Percentiles rank a stretch among this genome's conserved stretches.
phyloP scores from a whole-genome alignment of 441 rosid genomes.

The Flueggea neowawraea region DNA sequence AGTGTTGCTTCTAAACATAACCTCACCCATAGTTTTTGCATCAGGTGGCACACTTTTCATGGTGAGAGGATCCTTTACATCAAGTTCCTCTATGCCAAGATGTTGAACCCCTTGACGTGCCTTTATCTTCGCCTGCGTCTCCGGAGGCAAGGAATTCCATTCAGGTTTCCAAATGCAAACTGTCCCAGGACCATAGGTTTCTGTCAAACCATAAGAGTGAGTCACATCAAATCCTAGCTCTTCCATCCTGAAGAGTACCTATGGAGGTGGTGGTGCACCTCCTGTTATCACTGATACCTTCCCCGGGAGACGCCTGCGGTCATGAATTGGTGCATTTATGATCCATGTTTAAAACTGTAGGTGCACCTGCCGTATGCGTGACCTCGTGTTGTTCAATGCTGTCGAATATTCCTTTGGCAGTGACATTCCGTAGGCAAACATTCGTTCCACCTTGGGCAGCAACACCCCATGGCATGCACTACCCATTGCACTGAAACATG shows the following conservation, averaged over 20 bases:
- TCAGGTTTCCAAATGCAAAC: conserved; percentile 64
- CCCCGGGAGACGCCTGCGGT: conserved; percentile 38
- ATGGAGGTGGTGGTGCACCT: conserved; percentile 61
- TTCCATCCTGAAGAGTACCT: conserved; percentile 53
- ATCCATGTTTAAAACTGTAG: conserved; percentile 65
- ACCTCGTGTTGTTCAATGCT: conserved; percentile 36
- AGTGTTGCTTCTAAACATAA: conserved; percentile 72
- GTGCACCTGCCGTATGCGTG: conserved; percentile 77
- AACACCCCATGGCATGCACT: conserved; percentile 77
- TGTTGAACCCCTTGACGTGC: conserved; percentile 66
- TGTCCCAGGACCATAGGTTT: conserved; percentile 67
- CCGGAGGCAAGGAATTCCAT: conserved; percentile 55
- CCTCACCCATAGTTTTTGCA: conserved; percentile 59
- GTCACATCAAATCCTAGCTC: conserved; percentile 47
- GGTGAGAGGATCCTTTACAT: conserved; percentile 48
- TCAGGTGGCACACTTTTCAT: conserved; percentile 53
- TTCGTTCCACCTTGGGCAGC: conserved; percentile 74
- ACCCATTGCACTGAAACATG: conserved; percentile 80
- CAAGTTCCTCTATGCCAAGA: conserved; percentile 57
- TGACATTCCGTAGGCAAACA: conserved; percentile 46
- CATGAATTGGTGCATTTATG: conserved; percentile 33
- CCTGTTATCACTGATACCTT: conserved; percentile 56
- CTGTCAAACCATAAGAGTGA: conserved; percentile 73
- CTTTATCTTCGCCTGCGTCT: conserved; percentile 37
- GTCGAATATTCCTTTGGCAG: conserved; percentile 48